Evolutionary conservation across 345 rosid species (phyloP).

Genomic region (Syzygium jambos): DNA sequence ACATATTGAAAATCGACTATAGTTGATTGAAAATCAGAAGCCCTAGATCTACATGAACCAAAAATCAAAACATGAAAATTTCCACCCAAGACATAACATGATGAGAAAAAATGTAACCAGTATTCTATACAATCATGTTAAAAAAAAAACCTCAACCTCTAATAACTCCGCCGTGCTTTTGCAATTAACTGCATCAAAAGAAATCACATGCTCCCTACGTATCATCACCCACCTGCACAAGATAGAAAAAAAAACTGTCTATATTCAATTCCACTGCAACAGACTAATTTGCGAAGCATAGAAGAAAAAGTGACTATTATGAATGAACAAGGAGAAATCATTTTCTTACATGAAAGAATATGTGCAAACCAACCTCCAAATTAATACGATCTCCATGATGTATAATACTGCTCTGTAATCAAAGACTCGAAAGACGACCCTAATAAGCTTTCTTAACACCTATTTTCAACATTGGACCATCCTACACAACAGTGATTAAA

Average conservation of each 20-base stretch:
- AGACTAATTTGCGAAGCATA: not conserved
- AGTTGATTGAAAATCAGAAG: not conserved
- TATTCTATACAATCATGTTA: not conserved
- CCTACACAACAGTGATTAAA: not conserved
- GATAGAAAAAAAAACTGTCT: not conserved
- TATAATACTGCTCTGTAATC: not conserved
- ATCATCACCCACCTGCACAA: not conserved
- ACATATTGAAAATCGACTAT: not conserved
- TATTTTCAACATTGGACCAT: not conserved
- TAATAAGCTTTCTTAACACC: not conserved
- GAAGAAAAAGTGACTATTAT: not conserved
- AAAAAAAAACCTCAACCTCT: not conserved
- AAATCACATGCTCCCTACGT: not conserved
- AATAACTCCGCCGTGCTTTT: not conserved
- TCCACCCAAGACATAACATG: not conserved
- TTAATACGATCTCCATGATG: not conserved
- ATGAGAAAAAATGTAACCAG: not conserved
- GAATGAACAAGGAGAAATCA: not conserved
- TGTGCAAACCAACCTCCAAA: not conserved
- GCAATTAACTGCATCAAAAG: not conserved
- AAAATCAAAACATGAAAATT: not conserved
- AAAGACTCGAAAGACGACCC: not conserved
- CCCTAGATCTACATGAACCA: not conserved
- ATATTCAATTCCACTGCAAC: not conserved
- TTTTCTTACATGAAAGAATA: not conserved